phyloP scores from a whole-genome alignment of 352 stramenopile genomes.

The Hyaloperonospora arabidopsidis region DNA sequence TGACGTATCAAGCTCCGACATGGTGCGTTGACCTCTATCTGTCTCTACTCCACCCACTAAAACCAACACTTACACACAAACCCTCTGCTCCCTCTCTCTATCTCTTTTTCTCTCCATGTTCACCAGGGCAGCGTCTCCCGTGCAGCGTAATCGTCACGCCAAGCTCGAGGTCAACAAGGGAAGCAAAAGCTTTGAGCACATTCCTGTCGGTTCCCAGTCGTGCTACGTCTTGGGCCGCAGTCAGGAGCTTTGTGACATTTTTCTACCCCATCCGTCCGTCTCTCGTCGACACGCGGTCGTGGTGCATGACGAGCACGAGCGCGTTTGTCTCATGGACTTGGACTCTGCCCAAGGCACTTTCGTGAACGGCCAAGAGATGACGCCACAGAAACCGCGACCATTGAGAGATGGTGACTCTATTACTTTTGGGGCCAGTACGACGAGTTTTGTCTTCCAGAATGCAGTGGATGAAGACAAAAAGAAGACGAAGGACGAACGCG shows the following conservation, averaged over 20 bases:
- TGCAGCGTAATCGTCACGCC: constrained; percentile 35
- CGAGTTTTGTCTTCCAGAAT: constrained; percentile 47
- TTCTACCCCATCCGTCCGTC: constrained; percentile 71
- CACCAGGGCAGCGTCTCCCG: constrained; percentile 43
- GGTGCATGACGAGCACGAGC: constrained; percentile 50
- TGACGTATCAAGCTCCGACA: too few relatives aligned
- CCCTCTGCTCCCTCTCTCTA: too few relatives aligned
- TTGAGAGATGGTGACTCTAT: constrained; percentile 46
- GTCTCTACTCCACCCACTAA: too few relatives aligned
- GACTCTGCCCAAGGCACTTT: constrained; percentile 81
- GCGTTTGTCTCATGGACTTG: constrained; percentile 63
- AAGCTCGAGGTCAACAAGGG: constrained; percentile 50
- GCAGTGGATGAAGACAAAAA: constrained; percentile 10
- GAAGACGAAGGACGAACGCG: not conserved
- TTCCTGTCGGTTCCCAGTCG: constrained; percentile 41
- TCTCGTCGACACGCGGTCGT: constrained; percentile 75
- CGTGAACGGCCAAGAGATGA: constrained; percentile 61
- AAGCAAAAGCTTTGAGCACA: constrained; percentile 33
- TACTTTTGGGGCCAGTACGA: constrained; percentile 53
- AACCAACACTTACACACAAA: too few relatives aligned
- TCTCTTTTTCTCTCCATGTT: too few relatives aligned
- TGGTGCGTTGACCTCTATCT: too few relatives aligned
- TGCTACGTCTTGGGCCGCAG: constrained; percentile 75
- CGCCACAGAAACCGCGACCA: constrained; percentile 31
- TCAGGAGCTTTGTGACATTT: constrained; percentile 62